Base-by-base conservation (phyloP, 441 rosid species). In the Arabidopsis hybrid region DNA sequence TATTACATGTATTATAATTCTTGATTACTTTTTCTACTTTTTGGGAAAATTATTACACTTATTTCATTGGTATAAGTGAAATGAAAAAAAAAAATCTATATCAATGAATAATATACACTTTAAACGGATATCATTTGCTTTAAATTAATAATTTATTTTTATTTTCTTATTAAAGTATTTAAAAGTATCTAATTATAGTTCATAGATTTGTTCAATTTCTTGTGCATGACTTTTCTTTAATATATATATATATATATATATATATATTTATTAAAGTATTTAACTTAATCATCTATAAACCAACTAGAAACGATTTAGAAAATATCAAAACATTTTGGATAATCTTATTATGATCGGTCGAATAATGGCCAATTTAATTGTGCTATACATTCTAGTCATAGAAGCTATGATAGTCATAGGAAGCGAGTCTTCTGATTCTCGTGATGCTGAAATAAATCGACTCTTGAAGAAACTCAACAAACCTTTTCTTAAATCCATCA, bases 401-500 rank as follows among this genome's bases (percentile, higher is more conserved):
- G 3, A 21, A 26, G 58, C 12, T 2, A 35, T 11, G 7, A 52
- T 6, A 2, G 58, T 26, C 35, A 52, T 13, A 3, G 34, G 34
- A 17, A 39, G 10, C 6, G 34, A 18, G 34, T 12, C 21, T 60
- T 11, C 14, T n/a, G 2, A 26, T 52, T 0, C 16, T 52, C 58
- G 5, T 38, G 84, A 79, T 36, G 83, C 85, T 36, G 83, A 84
- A 74, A 86, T 89, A 17, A 76, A 83, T 60, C 84, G 83, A 53
- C 80, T 74, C 42, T 70, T 84, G 75, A 75, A 74, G 45, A 69
- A 69, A 69, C 70, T 84, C 31, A 84, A 84, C 69, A 84, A 82
- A 69, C 83, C 84, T 61, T 72, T 82, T 42, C 36, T 82, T 42
- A 81, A 77, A 67, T 74, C 81, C 50, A 82, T 38, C 5, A 34